phyloP scores from a whole-genome alignment of 805 yeast genomes.

The Metschnikowia lunata region DNA sequence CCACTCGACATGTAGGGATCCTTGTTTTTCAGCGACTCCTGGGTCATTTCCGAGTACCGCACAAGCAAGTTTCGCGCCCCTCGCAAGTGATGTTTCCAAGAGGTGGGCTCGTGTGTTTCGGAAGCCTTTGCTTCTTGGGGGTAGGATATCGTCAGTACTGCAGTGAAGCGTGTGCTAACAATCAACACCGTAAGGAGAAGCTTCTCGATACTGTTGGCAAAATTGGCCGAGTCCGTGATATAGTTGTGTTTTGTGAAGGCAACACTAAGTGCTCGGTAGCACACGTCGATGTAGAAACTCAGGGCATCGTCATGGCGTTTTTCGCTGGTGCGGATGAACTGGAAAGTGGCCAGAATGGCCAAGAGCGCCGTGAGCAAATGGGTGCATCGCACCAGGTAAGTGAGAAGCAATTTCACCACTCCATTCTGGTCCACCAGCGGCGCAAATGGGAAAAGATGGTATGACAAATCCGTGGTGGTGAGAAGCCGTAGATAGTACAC shows the following conservation, averaged over 20 bases:
- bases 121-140: background rate
- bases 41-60: conserved; percentile 15
- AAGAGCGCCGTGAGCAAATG: conserved; percentile 22
- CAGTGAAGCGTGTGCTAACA: conserved; percentile 23
- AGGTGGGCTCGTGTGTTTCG: conserved; percentile 9
- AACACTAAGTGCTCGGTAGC: conserved; percentile 19
- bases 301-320: conserved; percentile 19
- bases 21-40: conserved; percentile 5
- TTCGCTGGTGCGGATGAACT: conserved; percentile 22
- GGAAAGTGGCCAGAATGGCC: conserved; percentile 26
- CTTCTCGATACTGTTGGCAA: conserved; percentile 21
- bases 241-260: conserved; percentile 18
- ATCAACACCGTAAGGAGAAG: conserved; percentile 24
- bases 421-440: conserved; percentile 31
- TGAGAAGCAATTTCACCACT: conserved; percentile 25
- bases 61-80: conserved; percentile 25
- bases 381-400: conserved; percentile 20
- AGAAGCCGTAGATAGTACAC: conserved; percentile 28
- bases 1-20: conserved; percentile 17
- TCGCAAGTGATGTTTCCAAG: conserved; percentile 24
- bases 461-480: conserved; percentile 27
- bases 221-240: conserved; percentile 8
- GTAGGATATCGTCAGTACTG: conserved; percentile 11
- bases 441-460: conserved; percentile 36
- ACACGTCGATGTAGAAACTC: conserved; percentile 18